Evolutionary conservation across 2,329 filamentous ascomycete species (phyloP).

Genomic region (Byssoonygena ceratinophila): DNA sequence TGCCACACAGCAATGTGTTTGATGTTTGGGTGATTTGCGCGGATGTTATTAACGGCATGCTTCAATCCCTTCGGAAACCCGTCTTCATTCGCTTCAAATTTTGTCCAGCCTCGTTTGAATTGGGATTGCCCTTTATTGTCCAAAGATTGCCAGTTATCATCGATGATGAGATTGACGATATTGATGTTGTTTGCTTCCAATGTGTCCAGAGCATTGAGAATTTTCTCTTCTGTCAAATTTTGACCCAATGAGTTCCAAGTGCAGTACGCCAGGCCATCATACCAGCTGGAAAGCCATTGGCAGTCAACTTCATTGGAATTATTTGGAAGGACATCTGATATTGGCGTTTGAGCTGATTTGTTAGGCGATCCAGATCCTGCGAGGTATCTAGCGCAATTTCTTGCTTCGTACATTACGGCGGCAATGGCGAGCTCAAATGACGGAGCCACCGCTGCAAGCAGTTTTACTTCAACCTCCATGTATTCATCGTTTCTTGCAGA

Average conservation of each 20-base stretch:
- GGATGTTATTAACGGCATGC: constrained; percentile 57
- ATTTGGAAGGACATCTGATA: constrained; percentile 33
- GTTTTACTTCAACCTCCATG: constrained; percentile 44
- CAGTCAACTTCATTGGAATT: constrained; percentile 43
- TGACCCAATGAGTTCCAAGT: constrained; percentile 94
- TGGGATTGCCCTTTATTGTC: constrained; percentile 46
- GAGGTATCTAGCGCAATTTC: constrained; percentile 45
- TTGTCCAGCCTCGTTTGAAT: constrained; percentile 53
- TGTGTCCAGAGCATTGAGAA: constrained; percentile 62
- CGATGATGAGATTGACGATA: constrained; percentile 79
- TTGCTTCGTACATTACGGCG: constrained; percentile 78
- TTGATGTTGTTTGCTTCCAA: constrained; percentile 63
- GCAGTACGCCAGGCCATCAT: constrained; percentile 86
- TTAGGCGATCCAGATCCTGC: constrained; percentile 13
- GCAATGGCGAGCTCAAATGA: constrained; percentile 66
- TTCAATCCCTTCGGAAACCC: constrained; percentile 74
- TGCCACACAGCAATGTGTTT: constrained; percentile 91
- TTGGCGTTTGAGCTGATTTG: constrained; percentile 30
- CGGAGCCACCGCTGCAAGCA: constrained; percentile 62
- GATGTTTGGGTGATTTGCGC: constrained; percentile 58
- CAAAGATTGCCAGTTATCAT: constrained; percentile 90
- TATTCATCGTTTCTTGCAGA: constrained; percentile 61
- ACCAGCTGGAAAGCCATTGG: constrained; percentile 75
- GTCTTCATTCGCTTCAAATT: constrained; percentile 73
- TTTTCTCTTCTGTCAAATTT: constrained; percentile 65